Conservation (phyloP, 1,284 basidiomycete genomes). For the Trichosporon ovoides region DNA sequence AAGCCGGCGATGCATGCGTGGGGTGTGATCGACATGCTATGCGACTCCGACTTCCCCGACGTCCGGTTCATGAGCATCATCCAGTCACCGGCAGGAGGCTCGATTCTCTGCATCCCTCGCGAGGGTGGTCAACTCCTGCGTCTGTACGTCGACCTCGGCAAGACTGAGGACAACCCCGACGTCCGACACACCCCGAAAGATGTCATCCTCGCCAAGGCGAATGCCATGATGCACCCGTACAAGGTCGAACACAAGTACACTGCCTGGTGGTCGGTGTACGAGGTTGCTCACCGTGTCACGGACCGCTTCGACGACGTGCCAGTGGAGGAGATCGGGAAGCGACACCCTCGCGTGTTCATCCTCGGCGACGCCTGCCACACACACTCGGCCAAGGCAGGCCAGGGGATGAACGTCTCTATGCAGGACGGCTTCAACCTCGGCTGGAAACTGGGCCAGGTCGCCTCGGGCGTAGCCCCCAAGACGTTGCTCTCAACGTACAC, state of each 20-base stretch:
- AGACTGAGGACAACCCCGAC: slow-evolving; percentile 11
- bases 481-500: slow-evolving; percentile 59
- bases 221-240: slow-evolving; percentile 64
- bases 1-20: slow-evolving; percentile 40
- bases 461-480: slow-evolving; percentile 60
- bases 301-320: slow-evolving; percentile 21
- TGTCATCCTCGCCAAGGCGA: slow-evolving; percentile 59
- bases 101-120: slow-evolving; percentile 36
- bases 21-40: slow-evolving; percentile 37
- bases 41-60: slow-evolving; percentile 20
- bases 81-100: slow-evolving; percentile 32
- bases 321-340: slow-evolving; percentile 1
- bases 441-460: slow-evolving; percentile 52
- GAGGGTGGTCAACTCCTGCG: slow-evolving; percentile 31
- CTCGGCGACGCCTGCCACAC: slow-evolving; percentile 41
- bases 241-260: slow-evolving; percentile 51
- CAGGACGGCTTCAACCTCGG: slow-evolving; percentile 43
- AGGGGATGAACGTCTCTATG: slow-evolving; percentile 38
- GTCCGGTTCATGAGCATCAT: slow-evolving; percentile 34
- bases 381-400: slow-evolving; percentile 36
- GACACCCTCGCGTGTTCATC: slow-evolving; percentile 25
- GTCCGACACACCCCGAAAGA: slow-evolving; percentile 49
- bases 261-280: slow-evolving; percentile 40
- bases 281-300: slow-evolving; percentile 50
- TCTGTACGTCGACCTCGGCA: slow-evolving; percentile 22